Percentiles rank a stretch among this genome's conserved stretches.
Evolutionary conservation across 805 yeast genomes (phyloP).

Genomic region (Dipodascopsis tothii): DNA sequence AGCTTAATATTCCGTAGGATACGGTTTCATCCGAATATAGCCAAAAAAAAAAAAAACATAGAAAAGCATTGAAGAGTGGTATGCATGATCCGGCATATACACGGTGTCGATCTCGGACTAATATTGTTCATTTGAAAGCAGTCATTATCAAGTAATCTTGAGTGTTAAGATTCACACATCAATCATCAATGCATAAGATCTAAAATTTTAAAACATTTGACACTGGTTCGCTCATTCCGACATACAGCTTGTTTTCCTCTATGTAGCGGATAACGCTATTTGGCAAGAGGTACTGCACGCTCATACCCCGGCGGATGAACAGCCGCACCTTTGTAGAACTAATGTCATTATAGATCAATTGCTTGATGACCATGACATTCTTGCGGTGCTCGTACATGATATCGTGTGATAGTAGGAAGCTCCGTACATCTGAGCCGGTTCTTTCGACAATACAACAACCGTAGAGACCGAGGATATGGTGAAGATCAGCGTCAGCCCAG

Average conservation of each 20-base stretch:
- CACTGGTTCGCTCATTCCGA: constrained; percentile 24
- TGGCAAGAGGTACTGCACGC: constrained; percentile 89
- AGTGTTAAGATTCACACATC: too few species aligned
- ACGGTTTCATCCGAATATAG: too few species aligned
- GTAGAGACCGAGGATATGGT: constrained; percentile 89
- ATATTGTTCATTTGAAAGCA: too few species aligned
- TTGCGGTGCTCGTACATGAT: constrained; percentile 90
- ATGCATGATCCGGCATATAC: too few species aligned
- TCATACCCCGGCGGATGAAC: constrained; percentile 90
- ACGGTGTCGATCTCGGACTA: too few species aligned
- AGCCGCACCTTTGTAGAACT: constrained; percentile 89
- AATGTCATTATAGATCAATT: constrained; percentile 91
- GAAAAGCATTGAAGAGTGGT: too few species aligned
- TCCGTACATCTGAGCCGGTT: constrained; percentile 92
- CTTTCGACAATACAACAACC: constrained; percentile 96
- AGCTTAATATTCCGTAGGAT: too few species aligned
- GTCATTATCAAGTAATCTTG: too few species aligned
- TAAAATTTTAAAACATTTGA: too few species aligned
- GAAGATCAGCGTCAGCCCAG: constrained; percentile 94
- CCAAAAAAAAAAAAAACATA: too few species aligned
- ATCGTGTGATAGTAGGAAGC: constrained; percentile 86
- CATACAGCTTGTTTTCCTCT: constrained; percentile 79
- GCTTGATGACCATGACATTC: constrained; percentile 89
- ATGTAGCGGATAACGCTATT: constrained; percentile 91
- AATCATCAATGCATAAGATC: too few species aligned